Evolutionary conservation across 2,329 filamentous ascomycete genomes (phyloP), one percentile per base, ranked within the genome.

Genomic region (Xylariaceae sp.): DNA sequence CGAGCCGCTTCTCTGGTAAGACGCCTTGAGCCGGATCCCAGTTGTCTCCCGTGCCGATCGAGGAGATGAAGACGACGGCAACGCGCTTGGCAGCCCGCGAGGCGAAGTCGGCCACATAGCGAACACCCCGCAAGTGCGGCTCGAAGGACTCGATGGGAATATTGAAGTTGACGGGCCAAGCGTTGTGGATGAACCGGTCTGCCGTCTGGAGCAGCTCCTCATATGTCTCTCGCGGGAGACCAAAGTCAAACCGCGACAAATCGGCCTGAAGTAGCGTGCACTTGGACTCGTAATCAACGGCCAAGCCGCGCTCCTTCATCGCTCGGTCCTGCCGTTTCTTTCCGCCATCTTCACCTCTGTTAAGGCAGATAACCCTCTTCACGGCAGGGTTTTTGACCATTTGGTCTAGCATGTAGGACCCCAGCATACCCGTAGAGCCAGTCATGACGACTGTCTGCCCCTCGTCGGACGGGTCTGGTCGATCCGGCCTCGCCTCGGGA

Each of bases 91-190:
- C 23, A 1, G 66, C 60, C 2, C 47, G 37, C 24, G 53, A 45
- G 6, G 62, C 59, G 29, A 70, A 62, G 38, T 69, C 59, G 15
- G 73, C 61, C 4, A 81, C 55, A 44, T 70, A 68, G 5, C 70
- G 65, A 36, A 78, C 65, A 3, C 69, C 66, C 3, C 65, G 60
- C 28, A 78, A 65, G 45, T 75, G 67, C 0, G 67, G 61, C 48
- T 70, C 67, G 39, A 77, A 78, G 0, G 65, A 70, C 16, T 63
- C 57, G 5, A 75, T 43, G 0, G 65, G 56, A 13, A 74, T 64
- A 51, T 70, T 74, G 51, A 69, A 73, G 53, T 74, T 73, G 56
- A 78, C 74, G 0, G 68, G 69, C 68, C 70, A 76, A 5, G 72
- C 71, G 46, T 72, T 76, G 55, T 78, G 74, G 38, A 74, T 67